These are phyloP conservation scores for Aspergillus melleus DNA, from an alignment of 2,329 filamentous ascomycete species.

Conservation along the genomic window DNA sequence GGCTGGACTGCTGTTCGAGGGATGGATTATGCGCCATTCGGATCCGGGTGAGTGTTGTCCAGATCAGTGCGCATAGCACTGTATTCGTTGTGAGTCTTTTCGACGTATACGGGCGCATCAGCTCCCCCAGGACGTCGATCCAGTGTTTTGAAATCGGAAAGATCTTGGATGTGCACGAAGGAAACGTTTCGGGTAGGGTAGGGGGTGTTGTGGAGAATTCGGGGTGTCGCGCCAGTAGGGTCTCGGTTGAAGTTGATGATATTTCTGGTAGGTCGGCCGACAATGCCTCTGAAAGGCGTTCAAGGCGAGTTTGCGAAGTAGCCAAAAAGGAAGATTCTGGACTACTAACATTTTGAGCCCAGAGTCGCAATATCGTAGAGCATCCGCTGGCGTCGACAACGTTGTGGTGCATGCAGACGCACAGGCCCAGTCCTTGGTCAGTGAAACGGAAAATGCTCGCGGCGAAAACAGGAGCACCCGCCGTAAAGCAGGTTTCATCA, in stretches of 20 bases:
- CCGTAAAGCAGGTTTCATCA: neutral
- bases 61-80: slow-evolving; percentile 13
- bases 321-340: neutral
- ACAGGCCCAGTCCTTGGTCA: slow-evolving; percentile 9
- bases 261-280: neutral
- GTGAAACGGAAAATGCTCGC: slow-evolving; percentile 14
- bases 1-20: neutral
- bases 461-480: slow-evolving; percentile 10
- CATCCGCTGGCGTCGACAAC: slow-evolving; percentile 11
- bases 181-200: neutral
- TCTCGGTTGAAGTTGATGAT: neutral
- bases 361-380: slow-evolving; percentile 4
- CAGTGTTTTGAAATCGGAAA: slow-evolving; percentile 2
- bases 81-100: slow-evolving; percentile 6
- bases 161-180: slow-evolving; percentile 4
- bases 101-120: neutral
- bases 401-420: slow-evolving; percentile 13
- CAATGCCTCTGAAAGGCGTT: neutral
- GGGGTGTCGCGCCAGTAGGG: slow-evolving; percentile 4
- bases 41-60: slow-evolving; percentile 13
- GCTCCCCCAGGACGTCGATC: neutral
- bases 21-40: neutral
- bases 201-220: slow-evolving; percentile 8
- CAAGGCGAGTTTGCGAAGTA: neutral
- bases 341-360: neutral